A percentile compares a stretch with the other conserved stretches of the same genome.
Conservation (phyloP, 495 filamentous ascomycete genomes). For the Endocarpon pusillum region DNA sequence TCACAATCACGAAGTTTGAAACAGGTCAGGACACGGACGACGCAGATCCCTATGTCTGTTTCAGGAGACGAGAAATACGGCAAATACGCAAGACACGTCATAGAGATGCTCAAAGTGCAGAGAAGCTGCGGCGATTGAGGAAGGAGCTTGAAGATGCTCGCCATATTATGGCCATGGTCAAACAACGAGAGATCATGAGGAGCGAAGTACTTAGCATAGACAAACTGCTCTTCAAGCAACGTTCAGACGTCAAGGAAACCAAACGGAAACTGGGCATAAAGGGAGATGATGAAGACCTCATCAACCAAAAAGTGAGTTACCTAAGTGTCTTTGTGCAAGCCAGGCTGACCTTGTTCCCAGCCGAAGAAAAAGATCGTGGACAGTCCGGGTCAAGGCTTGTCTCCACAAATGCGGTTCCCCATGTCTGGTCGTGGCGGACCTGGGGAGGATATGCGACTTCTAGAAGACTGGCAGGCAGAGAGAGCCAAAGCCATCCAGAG, state of each 20-base stretch:
- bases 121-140: constrained; percentile 82
- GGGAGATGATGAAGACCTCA: constrained; percentile 83
- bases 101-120: constrained; percentile 80
- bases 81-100: constrained; percentile 88
- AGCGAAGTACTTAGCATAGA: constrained; percentile 60
- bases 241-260: constrained; percentile 61
- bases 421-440: constrained; percentile 52
- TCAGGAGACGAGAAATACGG: constrained; percentile 86
- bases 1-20: constrained; percentile 57
- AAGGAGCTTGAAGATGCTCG: constrained; percentile 85
- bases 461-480: constrained; percentile 62
- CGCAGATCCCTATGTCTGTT: constrained; percentile 93
- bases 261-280: constrained; percentile 82
- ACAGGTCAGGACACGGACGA: constrained; percentile 86
- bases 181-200: constrained; percentile 60
- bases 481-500: constrained; percentile 61
- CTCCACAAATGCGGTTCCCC: constrained; percentile 46
- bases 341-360: constrained; percentile 26
- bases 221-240: constrained; percentile 59
- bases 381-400: constrained; percentile 32
- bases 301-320: constrained; percentile 69
- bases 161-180: constrained; percentile 57
- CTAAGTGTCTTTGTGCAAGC: constrained; percentile 1
- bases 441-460: constrained; percentile 52
- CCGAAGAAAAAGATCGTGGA: constrained; percentile 54